Evolutionary conservation across 129 eudicot genomes (phyloP), one percentile per base, ranked within the genome.

Genomic region (Artemisia annua): DNA sequence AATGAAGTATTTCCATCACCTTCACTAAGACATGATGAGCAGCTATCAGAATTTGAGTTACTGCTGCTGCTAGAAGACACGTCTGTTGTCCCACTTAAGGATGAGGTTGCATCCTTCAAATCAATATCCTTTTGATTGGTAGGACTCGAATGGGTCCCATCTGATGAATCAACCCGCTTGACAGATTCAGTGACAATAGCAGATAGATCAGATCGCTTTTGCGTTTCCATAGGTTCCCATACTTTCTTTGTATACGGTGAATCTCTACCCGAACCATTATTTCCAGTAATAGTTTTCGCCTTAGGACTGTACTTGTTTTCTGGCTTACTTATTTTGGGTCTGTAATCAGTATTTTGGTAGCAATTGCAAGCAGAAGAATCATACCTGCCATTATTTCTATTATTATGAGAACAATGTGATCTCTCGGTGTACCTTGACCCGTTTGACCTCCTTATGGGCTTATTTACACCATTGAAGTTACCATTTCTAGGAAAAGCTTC

Each of bases 11-110:
- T 83, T 80, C 95, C 91, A 39, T 92, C 96, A 69, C 96, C 97
- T 83, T 92, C 98, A 64, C 91, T 89, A 46, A 84, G 96, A 80
- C 95, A 89, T 53, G 95, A 92, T 1, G 98, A 89, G 76, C 92
- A 87, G 82, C 91, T 85, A 59, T 89, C 96, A 5, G 96, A 92
- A 73, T 75, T 87, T 11, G 92, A 85, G 20, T 71, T 79, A 65
- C 82, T 80, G 85, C 87, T 79, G 59, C 69, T 60, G 63, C 67
- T 71, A 10, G 55, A 63, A 63, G 85, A 87, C 11, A 76, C 60
- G 67, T 83, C 90, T 2, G 81, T 54, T 7, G 80, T 73, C 57
- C 87, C 89, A 16, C 72, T 84, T 78, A 62, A 16, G 80, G 51
- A 51, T 74, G 64, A 1, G 66, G 65, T 63, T 32, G 75, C 73